These are phyloP conservation scores for Saussurea involucrata DNA, from an alignment of 129 eudicot genomes.

Conservation along the genomic window DNA sequence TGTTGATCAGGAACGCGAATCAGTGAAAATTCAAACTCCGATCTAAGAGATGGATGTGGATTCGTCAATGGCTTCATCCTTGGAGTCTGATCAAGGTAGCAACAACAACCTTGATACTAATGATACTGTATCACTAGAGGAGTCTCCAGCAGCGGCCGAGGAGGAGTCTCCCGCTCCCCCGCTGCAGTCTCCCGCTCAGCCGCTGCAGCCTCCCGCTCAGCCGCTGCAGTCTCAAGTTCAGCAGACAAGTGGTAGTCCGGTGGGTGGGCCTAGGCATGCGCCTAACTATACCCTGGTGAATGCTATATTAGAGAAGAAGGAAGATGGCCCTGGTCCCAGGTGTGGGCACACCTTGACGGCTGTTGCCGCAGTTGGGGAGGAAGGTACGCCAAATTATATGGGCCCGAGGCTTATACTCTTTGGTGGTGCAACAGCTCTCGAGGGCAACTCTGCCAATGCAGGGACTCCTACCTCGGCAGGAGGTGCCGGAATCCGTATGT, in stretches of 20 bases:
- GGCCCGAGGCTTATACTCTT: slow-evolving; percentile 91
- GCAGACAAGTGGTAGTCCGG: slow-evolving; percentile 34
- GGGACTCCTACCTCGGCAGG: slow-evolving; percentile 97
- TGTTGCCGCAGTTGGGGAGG: slow-evolving; percentile 96
- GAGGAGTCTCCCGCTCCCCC: slow-evolving; percentile 21
- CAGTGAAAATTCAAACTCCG: slow-evolving; percentile 44
- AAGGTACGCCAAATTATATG: slow-evolving; percentile 78
- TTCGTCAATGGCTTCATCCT: slow-evolving; percentile 58
- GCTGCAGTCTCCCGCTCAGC: slow-evolving; percentile 26
- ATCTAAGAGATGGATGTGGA: slow-evolving; percentile 74
- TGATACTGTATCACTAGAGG: slow-evolving; percentile 23
- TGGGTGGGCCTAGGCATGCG: slow-evolving; percentile 86
- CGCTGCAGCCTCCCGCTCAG: not conserved
- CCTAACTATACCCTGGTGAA: slow-evolving; percentile 82
- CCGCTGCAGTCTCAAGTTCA: slow-evolving; percentile 34
- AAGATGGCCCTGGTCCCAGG: slow-evolving; percentile 96
- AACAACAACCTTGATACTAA: slow-evolving; percentile 21
- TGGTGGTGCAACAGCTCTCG: slow-evolving; percentile 97
- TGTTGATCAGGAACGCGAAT: slow-evolving; percentile 44
- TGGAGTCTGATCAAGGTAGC: slow-evolving; percentile 47
- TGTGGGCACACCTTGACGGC: slow-evolving; percentile 97
- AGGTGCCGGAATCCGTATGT: slow-evolving; percentile 98
- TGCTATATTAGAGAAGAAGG: slow-evolving; percentile 85
- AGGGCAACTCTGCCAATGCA: slow-evolving; percentile 80
- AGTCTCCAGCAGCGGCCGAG: slow-evolving; percentile 14